These are phyloP conservation scores for Urochloa ruziziensis DNA, from an alignment of 176 grass and related monocot species.

Conservation along the genomic window DNA sequence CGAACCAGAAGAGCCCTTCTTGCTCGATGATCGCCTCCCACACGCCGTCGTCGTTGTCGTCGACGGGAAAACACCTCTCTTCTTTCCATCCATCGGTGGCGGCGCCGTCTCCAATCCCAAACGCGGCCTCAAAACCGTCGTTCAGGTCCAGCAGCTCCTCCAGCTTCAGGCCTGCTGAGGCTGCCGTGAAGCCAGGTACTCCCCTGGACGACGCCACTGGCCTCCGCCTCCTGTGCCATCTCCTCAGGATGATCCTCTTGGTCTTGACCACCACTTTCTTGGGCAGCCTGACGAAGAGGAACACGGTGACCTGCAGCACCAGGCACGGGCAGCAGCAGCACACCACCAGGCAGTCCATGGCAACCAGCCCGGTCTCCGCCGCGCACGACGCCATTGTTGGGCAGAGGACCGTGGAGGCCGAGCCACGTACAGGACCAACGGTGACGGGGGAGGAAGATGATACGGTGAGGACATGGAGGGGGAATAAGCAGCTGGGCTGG, in stretches of 20 bases:
- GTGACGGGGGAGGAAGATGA: neutral
- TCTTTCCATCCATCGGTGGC: slow-evolving; percentile 7
- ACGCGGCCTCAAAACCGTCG: slow-evolving; percentile 25
- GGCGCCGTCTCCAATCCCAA: neutral
- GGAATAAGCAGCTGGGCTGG: neutral
- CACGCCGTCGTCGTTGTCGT: neutral
- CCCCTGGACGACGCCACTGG: neutral
- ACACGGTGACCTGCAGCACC: slow-evolving; percentile 84
- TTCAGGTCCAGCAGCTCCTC: slow-evolving; percentile 12
- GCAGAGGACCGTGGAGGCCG: neutral
- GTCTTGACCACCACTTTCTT: slow-evolving; percentile 61
- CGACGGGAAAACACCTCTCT: slow-evolving; percentile 29
- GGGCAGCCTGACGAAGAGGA: slow-evolving; percentile 73
- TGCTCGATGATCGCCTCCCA: slow-evolving; percentile 57
- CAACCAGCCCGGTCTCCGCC: slow-evolving; percentile 51
- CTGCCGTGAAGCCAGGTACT: neutral
- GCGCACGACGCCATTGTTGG: slow-evolving; percentile 26
- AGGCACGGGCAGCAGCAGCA: slow-evolving; percentile 88
- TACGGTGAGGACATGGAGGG: slow-evolving; percentile 18
- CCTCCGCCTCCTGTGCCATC: slow-evolving; percentile 42
- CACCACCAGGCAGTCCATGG: slow-evolving; percentile 83
- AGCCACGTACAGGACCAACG: neutral
- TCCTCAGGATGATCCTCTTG: slow-evolving; percentile 65
- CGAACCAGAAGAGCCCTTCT: slow-evolving; percentile 81
- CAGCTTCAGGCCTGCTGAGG: neutral